Base-by-base conservation (phyloP, 176 grass and related monocot genomes). In the Musa beccarii region DNA sequence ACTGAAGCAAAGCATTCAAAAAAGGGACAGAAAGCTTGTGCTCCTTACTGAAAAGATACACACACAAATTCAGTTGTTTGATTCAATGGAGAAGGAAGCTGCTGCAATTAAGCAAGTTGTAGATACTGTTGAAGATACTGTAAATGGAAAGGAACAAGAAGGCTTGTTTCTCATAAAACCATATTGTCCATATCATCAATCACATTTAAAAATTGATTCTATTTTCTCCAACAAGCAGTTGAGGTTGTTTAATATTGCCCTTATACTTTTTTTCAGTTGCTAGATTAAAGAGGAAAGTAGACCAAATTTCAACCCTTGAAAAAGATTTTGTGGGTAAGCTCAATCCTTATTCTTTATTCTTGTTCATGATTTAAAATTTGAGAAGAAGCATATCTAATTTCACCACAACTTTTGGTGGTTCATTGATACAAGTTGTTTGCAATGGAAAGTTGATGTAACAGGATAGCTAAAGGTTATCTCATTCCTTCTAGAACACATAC, bases 71-170 rank as follows among this genome's bases (percentile, higher is more conserved):
- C 78, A 73, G 59, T 86, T 96, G 25, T 90, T 96, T 85, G 81
- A 84, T 75, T 88, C 84, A 2, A 74, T 86, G 78, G 82, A 82
- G 78, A 96, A 92, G 81, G 89, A 96, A 80, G 83, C 84, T 71
- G 56, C 81, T 83, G 73, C 59, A 0, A 50, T 92, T 23, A 88
- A 88, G 82, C 74, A 75, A 69, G 81, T 84, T 72, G 78, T 96
- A 65, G 73, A 79, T 84, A 81, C 83, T 66, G 55, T 92, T 49
- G 77, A 92, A 64, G 82, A 68, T 83, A 59, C 87, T 65, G 59
- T 96, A 69, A 76, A 83, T 68, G 85, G 92, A 79, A 92, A 88
- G 87, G 92, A 96, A 83, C 84, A 78, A 85, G 51, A 87, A 81
- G 92, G 86, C 84, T 86, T 73, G 85, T 66, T 8, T 28, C n/a